Base-by-base conservation (phyloP, 2,329 filamentous ascomycete species). In the Capronia epimyces region DNA sequence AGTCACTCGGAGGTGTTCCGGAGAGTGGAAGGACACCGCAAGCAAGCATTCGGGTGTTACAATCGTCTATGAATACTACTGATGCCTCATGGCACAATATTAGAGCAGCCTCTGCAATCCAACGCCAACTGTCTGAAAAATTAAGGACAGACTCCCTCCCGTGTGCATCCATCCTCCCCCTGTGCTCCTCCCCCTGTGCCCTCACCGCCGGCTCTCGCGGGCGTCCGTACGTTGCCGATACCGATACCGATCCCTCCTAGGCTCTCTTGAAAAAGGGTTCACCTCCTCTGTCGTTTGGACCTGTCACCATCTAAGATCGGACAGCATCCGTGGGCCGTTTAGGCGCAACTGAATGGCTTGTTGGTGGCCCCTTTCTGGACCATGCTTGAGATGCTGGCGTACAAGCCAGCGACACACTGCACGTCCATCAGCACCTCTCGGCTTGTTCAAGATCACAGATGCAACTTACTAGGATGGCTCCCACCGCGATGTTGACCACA, bases 331-430 rank as follows among this genome's bases (percentile, higher is more conserved):
- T n/a, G n/a, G n/a, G n/a, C n/a, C n/a, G n/a, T n/a, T n/a, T n/a
- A n/a, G 34, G 34, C 48, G 39, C 52, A 55, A 13, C 44, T 49
- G 24, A 51, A 55, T 31, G 52, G 52, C 24, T 39, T 55, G 32
- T 43, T 55, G 22, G 44, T 46, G 6, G 48, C 42, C 24, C 49
- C 53, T 20, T 47, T 56, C 12, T 41, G 29, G 18, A 52, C 46
- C 53, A 56, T 64, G 24, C 60, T 65, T 22, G 40, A 53, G 47
- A 61, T 46, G 13, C 62, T 64, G 21, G 59, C 56, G 42, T 61
- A 64, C n/a, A 64, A 15, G 3, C 64, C 63, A 34, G 62, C 43
- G 20, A 62, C 50, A 36, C 59, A 66, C 62, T 65, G 36, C 16
- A 20, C 10, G 12, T 10, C 3, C 21, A 29, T 29, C 40, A n/a